Evolutionary conservation across 1,139 yeast genomes (phyloP).

Genomic region (Geotrichum australiense): DNA sequence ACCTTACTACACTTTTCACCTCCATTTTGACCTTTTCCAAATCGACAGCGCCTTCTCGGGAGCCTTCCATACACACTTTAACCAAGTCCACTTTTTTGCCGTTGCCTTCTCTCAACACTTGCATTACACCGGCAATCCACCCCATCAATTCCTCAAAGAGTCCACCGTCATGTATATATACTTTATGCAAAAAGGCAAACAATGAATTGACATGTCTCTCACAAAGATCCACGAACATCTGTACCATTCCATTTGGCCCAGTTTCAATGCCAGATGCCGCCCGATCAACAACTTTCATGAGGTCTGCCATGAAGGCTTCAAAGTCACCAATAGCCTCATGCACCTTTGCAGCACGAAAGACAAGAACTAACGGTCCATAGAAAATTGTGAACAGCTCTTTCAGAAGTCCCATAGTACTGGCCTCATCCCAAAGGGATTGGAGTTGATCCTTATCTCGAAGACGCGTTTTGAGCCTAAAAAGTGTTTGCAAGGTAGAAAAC

Average conservation of each 20-base stretch:
- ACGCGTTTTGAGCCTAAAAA: slow-evolving; percentile 58
- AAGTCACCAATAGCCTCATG: slow-evolving; percentile 69
- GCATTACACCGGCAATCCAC: slow-evolving; percentile 63
- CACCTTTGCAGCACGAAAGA: slow-evolving; percentile 70
- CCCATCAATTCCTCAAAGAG: slow-evolving; percentile 61
- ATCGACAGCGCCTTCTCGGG: slow-evolving; percentile 41
- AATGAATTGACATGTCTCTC: slow-evolving; percentile 64
- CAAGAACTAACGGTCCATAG: slow-evolving; percentile 73
- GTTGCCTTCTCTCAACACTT: slow-evolving; percentile 52
- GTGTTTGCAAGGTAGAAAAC: slow-evolving; percentile 49
- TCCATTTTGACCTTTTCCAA: slow-evolving; percentile 39
- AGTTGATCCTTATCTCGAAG: slow-evolving; percentile 68
- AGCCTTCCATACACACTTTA: slow-evolving; percentile 23
- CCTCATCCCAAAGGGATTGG: slow-evolving; percentile 78
- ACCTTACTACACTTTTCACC: slow-evolving; percentile 40
- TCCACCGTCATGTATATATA: slow-evolving; percentile 68
- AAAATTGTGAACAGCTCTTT: slow-evolving; percentile 69
- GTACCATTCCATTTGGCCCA: slow-evolving; percentile 52
- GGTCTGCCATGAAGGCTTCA: slow-evolving; percentile 66
- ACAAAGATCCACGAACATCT: slow-evolving; percentile 54
- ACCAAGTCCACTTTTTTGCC: slow-evolving; percentile 33
- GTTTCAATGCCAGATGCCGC: slow-evolving; percentile 47
- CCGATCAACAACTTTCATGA: slow-evolving; percentile 46
- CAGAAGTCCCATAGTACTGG: slow-evolving; percentile 62
- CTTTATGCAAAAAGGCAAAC: slow-evolving; percentile 68